phyloP scores from a whole-genome alignment of 2,329 filamentous ascomycete species.

The Aspergillus alliaceus region DNA sequence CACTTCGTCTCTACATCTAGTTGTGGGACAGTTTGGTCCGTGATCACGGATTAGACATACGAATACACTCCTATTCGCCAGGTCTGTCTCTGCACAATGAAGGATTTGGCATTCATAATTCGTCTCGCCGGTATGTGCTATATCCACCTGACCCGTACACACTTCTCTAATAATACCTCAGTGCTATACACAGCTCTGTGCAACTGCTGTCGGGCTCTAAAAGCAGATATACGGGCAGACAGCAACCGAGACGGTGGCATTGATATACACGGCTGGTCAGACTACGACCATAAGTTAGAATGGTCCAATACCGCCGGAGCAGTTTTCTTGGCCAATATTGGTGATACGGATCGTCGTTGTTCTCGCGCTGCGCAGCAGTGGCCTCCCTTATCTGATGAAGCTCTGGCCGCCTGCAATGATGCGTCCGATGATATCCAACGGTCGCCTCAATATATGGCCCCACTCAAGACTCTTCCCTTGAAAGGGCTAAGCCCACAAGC shows the following conservation, averaged over 20 bases:
- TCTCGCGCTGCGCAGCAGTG: constrained; percentile 14
- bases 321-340: constrained; percentile 41
- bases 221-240: too few relatives aligned
- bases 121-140: too few relatives aligned
- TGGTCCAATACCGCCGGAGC: constrained; percentile 29
- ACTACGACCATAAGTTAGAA: constrained; percentile 18
- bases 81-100: too few relatives aligned
- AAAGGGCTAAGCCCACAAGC: constrained; percentile 9
- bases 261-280: constrained; percentile 26
- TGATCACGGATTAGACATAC: too few relatives aligned
- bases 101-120: too few relatives aligned
- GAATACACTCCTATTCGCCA: too few relatives aligned
- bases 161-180: too few relatives aligned
- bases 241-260: constrained; percentile 39
- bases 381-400: constrained; percentile 19
- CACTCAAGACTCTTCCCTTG: constrained; percentile 33
- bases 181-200: too few relatives aligned
- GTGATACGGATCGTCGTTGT: constrained; percentile 34
- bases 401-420: constrained; percentile 37
- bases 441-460: constrained; percentile 32
- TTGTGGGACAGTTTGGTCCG: too few relatives aligned
- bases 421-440: constrained; percentile 36
- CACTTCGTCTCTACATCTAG: too few relatives aligned
- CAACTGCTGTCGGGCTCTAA: too few relatives aligned
- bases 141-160: too few relatives aligned